Evolutionary conservation across 345 rosid species (phyloP).

Genomic region (Populus deltoides): DNA sequence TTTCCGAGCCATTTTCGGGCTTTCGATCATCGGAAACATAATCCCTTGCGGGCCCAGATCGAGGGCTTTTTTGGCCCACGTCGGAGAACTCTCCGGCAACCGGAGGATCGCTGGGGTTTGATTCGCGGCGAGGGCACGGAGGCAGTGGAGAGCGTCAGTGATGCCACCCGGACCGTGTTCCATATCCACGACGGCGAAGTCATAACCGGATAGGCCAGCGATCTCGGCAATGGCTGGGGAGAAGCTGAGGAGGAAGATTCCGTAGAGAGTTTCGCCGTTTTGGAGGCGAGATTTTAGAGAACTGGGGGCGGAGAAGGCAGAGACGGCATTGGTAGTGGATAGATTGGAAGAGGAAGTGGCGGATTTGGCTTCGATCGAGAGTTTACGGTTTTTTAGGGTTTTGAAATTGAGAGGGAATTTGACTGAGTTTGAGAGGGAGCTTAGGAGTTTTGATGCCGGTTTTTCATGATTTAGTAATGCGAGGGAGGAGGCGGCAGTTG

Average conservation of each 20-base stretch:
- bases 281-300: slow-evolving; percentile 76
- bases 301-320: slow-evolving; percentile 9
- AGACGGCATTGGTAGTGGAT: slow-evolving; percentile 3
- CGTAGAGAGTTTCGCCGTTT: slow-evolving; percentile 71
- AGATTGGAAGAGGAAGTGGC: slow-evolving; percentile 30
- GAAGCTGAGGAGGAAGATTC: slow-evolving; percentile 75
- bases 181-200: slow-evolving; percentile 86
- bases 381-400: slow-evolving; percentile 20
- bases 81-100: slow-evolving; percentile 63
- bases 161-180: slow-evolving; percentile 95
- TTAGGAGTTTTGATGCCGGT: slow-evolving; percentile 2
- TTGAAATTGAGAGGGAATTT: slow-evolving; percentile 13
- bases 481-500: neutral
- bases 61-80: slow-evolving; percentile 87
- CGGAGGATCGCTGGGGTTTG: slow-evolving; percentile 67
- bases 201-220: slow-evolving; percentile 77
- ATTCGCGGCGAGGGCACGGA: slow-evolving; percentile 62
- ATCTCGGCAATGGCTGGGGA: slow-evolving; percentile 94
- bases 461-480: neutral
- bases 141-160: slow-evolving; percentile 60
- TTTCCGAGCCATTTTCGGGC: slow-evolving; percentile 50
- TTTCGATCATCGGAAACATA: slow-evolving; percentile 92
- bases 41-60: slow-evolving; percentile 89
- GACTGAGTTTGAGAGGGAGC: neutral
- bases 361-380: slow-evolving; percentile 27